Percentiles rank a stretch among this genome's conserved stretches.
Evolutionary conservation across 768 basidiomycete genomes (phyloP).

Genomic region (Rhodotorula babjevae): DNA sequence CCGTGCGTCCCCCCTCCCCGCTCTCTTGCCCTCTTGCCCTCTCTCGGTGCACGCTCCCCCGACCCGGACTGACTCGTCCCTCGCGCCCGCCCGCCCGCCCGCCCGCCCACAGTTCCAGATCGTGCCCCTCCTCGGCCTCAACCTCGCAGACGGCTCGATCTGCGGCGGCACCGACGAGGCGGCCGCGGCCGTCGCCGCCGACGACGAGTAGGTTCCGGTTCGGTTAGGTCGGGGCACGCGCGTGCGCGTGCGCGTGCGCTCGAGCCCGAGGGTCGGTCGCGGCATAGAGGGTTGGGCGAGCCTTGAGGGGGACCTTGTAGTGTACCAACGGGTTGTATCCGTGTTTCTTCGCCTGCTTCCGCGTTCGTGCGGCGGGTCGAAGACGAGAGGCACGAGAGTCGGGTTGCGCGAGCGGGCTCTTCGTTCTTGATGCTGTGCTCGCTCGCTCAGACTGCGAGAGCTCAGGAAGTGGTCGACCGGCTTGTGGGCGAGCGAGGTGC

Average conservation of each 20-base stretch:
- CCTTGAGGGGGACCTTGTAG: not conserved
- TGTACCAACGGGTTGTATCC: not conserved
- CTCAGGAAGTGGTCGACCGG: too few species aligned
- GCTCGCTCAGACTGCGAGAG: too few species aligned
- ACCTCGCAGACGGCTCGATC: constrained; percentile 28
- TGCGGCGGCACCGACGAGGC: constrained; percentile 13
- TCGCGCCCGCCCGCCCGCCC: not conserved
- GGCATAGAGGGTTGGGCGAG: too few species aligned
- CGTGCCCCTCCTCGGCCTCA: constrained; percentile 33
- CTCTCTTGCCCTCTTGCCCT: too few species aligned
- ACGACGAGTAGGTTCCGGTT: constrained; percentile 6
- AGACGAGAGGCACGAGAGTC: too few species aligned
- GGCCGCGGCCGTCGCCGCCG: not conserved
- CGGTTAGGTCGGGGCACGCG: not conserved
- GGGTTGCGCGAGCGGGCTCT: too few species aligned
- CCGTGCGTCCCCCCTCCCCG: constrained; percentile 54
- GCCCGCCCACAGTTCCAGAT: constrained; percentile 33
- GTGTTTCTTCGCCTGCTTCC: too few species aligned
- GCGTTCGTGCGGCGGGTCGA: not conserved
- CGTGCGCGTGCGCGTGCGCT: too few species aligned
- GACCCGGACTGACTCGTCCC: too few species aligned
- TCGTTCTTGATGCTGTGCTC: too few species aligned
- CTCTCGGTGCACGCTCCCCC: too few species aligned
- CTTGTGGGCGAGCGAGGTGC: not conserved
- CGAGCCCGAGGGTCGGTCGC: too few species aligned